Evolutionary conservation across 176 grass and related monocot species (phyloP), one percentile per base, ranked within the genome.

Genomic region (Eragrostis curvula): DNA sequence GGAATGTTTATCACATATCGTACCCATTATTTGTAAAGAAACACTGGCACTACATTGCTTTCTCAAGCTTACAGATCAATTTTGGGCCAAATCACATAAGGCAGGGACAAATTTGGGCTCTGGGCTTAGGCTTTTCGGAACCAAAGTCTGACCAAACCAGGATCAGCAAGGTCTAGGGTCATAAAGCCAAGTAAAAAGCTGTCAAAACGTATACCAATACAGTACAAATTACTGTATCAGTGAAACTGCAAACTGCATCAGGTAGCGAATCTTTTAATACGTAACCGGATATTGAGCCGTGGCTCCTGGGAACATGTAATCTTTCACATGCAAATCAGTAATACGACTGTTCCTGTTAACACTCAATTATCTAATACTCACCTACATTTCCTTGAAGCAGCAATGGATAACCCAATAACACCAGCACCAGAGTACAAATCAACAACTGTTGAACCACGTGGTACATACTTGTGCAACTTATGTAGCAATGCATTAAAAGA

Each of bases 361-460:
- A 69, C 64, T 14, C 40, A 74, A 81, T 58, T 86, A 49, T 74
- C 48, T 42, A n/a, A n/a, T n/a, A 87, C 84, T 82, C 86, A 74
- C 93, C 84, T 88, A 84, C 96, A 98, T 88, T 93, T 95, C 85
- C 90, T 95, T 59, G 92, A 88, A 52, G 90, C 92, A 75, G 86
- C 90, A 53, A 98, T 62, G 17, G 96, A 91, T 88, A 95, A 77
- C 28, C 96, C 96, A 82, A 98, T 98, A 78, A 93, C 87, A 69
- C 96, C 92, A 82, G 90, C 91, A 77, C 96, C 92, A 55, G 96
- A 83, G 73, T 95, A 98, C 85, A 98, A 85, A 88, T 98, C 96
- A 87, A 98, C 92, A 84, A 98, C 92, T 74, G 96, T 89, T 86
- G 96, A 98, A 44, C 92, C 90, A 69, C 86, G 87, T 44, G 96